These are phyloP conservation scores for Lachancea thermotolerans DNA, from an alignment of 805 yeast species.

Conservation along the genomic window DNA sequence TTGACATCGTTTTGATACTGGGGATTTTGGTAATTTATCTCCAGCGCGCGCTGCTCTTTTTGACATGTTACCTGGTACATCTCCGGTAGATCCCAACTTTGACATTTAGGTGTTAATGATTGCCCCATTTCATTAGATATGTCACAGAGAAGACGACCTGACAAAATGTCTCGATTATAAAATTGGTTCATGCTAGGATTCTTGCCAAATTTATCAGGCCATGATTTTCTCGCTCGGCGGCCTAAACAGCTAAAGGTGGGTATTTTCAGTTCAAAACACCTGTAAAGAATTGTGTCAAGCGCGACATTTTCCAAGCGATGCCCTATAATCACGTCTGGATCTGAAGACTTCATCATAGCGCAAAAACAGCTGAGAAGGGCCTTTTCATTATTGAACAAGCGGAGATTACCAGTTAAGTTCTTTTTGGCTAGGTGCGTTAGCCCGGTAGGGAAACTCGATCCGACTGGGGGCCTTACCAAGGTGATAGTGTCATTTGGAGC, in stretches of 20 bases:
- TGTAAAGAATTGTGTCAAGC: constrained; percentile 70
- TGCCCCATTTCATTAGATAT: constrained; percentile 93
- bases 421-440: constrained; percentile 55
- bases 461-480: constrained; percentile 68
- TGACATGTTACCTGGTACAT: constrained; percentile 80
- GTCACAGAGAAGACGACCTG: constrained; percentile 88
- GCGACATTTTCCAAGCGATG: constrained; percentile 77
- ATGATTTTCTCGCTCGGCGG: constrained; percentile 63
- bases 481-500: constrained; percentile 61
- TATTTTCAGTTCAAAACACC: constrained; percentile 71
- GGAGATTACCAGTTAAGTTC: constrained; percentile 38
- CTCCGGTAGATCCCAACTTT: constrained; percentile 88
- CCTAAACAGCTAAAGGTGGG: constrained; percentile 78
- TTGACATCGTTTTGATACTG: constrained; percentile 61
- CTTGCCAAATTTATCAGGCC: constrained; percentile 71
- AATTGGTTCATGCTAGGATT: constrained; percentile 45
- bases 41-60: constrained; percentile 53
- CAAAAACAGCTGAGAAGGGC: constrained; percentile 67
- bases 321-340: constrained; percentile 89
- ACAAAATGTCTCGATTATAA: constrained; percentile 59
- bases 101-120: constrained; percentile 84
- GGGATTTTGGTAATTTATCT: constrained; percentile 64
- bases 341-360: constrained; percentile 64
- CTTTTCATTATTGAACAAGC: constrained; percentile 65
- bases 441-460: constrained; percentile 69